Percentiles rank a stretch among this genome's conserved stretches.
Evolutionary conservation across 83 land plant genomes (phyloP).

Genomic region (Picea abies): DNA sequence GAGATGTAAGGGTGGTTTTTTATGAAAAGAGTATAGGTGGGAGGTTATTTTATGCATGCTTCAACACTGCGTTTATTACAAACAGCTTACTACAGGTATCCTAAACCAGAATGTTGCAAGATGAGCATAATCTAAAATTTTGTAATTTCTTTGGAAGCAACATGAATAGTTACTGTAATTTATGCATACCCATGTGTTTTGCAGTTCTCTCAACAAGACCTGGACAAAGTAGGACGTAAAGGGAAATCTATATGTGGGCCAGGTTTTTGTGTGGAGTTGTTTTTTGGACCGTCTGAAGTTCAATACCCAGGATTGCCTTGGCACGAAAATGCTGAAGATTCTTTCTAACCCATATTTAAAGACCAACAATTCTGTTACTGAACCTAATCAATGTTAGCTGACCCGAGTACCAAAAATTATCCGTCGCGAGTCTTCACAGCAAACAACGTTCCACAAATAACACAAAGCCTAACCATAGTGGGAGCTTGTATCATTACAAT

Average conservation of each 20-base stretch:
- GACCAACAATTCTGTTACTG: background rate
- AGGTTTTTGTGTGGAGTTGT: conserved; percentile 61
- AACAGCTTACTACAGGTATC: conserved; percentile 75
- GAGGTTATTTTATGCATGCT: conserved; percentile 74
- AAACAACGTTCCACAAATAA: background rate
- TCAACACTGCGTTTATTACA: conserved; percentile 67
- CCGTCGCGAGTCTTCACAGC: background rate
- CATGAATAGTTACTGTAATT: background rate
- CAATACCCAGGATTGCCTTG: conserved; percentile 19
- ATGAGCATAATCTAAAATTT: background rate
- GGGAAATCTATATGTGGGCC: conserved; percentile 64
- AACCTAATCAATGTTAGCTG: conserved; percentile 6
- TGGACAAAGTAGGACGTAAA: conserved; percentile 66
- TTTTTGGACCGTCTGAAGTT: conserved; percentile 66
- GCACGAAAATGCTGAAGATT: conserved; percentile 13
- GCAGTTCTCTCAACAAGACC: conserved; percentile 52
- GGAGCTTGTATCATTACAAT: background rate
- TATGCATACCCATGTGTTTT: background rate
- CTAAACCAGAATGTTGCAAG: background rate
- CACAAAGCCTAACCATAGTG: background rate
- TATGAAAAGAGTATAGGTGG: conserved; percentile 66
- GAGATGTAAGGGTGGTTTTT: conserved; percentile 74
- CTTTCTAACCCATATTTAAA: conserved; percentile 17
- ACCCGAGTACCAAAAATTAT: background rate
- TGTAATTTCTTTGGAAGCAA: too few species aligned